Percentiles rank a stretch among this genome's conserved stretches.
These are phyloP conservation scores for Microdochium bolleyi DNA, from an alignment of 2,329 filamentous ascomycete species.

Conservation along the genomic window DNA sequence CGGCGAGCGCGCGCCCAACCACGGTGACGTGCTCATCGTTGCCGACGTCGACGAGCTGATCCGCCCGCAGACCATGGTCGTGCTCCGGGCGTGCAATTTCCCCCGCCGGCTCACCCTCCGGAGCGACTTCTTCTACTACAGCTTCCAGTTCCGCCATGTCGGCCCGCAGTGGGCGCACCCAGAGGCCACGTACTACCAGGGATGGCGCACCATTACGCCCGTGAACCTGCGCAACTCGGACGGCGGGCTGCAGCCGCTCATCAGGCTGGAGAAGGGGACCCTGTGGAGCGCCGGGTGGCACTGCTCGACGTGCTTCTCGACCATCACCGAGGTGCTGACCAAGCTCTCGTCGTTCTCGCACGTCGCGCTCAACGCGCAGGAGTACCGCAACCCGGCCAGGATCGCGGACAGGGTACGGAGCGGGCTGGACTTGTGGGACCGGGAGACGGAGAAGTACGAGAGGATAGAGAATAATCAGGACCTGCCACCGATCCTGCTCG, in stretches of 20 bases:
- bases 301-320: slow-evolving; percentile 53
- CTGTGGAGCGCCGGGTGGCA: slow-evolving; percentile 50
- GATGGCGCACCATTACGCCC: slow-evolving; percentile 40
- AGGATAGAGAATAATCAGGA: slow-evolving; percentile 42
- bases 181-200: slow-evolving; percentile 49
- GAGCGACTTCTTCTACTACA: slow-evolving; percentile 49
- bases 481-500: slow-evolving; percentile 38
- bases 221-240: slow-evolving; percentile 43
- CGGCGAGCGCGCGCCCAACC: slow-evolving; percentile 29
- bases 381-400: slow-evolving; percentile 35
- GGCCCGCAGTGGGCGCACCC: slow-evolving; percentile 46
- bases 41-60: slow-evolving; percentile 55
- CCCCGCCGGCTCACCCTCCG: slow-evolving; percentile 43
- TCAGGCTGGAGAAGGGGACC: slow-evolving; percentile 32
- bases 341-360: slow-evolving; percentile 53
- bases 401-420: slow-evolving; percentile 43
- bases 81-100: slow-evolving; percentile 42
- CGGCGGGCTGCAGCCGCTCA: slow-evolving; percentile 27
- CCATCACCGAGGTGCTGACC: slow-evolving; percentile 42
- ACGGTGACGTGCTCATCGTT: slow-evolving; percentile 49
- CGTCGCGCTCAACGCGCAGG: slow-evolving; percentile 38
- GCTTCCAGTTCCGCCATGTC: slow-evolving; percentile 42
- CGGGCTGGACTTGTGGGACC: slow-evolving; percentile 48
- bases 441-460: slow-evolving; percentile 36
- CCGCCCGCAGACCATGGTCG: slow-evolving; percentile 37